Percentiles rank a stretch among this genome's conserved stretches.
phyloP scores from a whole-genome alignment of 257 asterid species.

The Ilex asprella region DNA sequence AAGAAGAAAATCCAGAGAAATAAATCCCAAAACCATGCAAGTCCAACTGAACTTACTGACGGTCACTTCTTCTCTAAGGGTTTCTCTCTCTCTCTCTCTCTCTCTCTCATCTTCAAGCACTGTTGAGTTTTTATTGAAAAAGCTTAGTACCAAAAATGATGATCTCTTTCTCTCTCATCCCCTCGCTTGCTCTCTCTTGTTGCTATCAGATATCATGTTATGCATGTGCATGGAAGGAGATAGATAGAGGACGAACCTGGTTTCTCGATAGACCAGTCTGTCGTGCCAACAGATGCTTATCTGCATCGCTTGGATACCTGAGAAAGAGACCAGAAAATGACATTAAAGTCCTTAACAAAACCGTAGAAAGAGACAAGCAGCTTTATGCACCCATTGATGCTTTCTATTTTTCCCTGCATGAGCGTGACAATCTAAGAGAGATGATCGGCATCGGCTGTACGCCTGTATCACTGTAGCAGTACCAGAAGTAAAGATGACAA shows the following conservation, averaged over 20 bases:
- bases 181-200: too few species aligned
- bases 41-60: background rate
- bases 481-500: conserved; percentile 29
- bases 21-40: conserved; percentile 15
- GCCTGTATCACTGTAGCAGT: background rate
- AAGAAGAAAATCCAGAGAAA: conserved; percentile 11
- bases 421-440: conserved; percentile 64
- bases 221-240: background rate
- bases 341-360: conserved; percentile 36
- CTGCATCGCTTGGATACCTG: conserved; percentile 99
- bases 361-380: conserved; percentile 30
- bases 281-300: conserved; percentile 96
- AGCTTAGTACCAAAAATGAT: too few species aligned
- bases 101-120: background rate
- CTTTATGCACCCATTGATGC: conserved; percentile 27
- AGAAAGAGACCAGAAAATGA: conserved; percentile 61
- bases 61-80: background rate
- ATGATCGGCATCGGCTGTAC: conserved; percentile 13
- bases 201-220: too few species aligned
- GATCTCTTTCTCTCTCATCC: too few species aligned
- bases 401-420: conserved; percentile 21
- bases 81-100: background rate
- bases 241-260: conserved; percentile 44
- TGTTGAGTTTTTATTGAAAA: too few species aligned
- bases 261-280: conserved; percentile 98